Conservation (phyloP, 768 basidiomycete species). For the Auriscalpium orientale region DNA sequence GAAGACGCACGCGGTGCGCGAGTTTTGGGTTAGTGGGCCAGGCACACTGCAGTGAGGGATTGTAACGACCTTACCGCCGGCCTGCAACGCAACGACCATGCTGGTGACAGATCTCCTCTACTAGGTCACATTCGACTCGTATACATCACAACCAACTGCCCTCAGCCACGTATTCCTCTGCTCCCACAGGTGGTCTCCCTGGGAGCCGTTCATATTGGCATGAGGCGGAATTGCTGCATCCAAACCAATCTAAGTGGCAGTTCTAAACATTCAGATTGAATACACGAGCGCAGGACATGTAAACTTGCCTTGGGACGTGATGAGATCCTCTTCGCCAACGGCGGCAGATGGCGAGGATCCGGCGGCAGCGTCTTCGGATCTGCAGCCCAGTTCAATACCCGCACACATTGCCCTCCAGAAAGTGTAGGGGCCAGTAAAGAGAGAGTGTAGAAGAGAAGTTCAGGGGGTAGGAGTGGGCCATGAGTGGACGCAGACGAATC, state of each 20-base stretch:
- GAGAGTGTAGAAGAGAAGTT: conserved; percentile 51
- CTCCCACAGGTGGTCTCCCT: conserved; percentile 28
- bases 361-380: conserved; percentile 37
- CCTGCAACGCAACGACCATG: too few relatives aligned
- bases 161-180: conserved; percentile 41
- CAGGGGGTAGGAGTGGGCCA: conserved; percentile 37
- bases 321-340: neutral
- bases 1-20: too few relatives aligned
- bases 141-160: conserved; percentile 37
- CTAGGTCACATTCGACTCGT: conserved; percentile 21
- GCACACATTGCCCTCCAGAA: conserved; percentile 46
- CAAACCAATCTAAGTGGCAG: conserved; percentile 20
- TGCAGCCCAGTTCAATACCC: conserved; percentile 45
- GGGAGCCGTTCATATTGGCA: conserved; percentile 3
- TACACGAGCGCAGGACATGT: conserved; percentile 10
- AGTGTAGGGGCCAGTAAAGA: conserved; percentile 51
- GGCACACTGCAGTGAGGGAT: too few relatives aligned
- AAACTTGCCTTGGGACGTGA: conserved; percentile 12
- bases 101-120: too few relatives aligned
- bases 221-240: conserved; percentile 16
- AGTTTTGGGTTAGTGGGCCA: too few relatives aligned
- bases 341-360: neutral
- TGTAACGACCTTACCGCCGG: too few relatives aligned
- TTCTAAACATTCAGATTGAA: conserved; percentile 29
- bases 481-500: neutral